Base-by-base conservation (phyloP, 2,329 filamentous ascomycete species). In the Triangularia verruculosa region DNA sequence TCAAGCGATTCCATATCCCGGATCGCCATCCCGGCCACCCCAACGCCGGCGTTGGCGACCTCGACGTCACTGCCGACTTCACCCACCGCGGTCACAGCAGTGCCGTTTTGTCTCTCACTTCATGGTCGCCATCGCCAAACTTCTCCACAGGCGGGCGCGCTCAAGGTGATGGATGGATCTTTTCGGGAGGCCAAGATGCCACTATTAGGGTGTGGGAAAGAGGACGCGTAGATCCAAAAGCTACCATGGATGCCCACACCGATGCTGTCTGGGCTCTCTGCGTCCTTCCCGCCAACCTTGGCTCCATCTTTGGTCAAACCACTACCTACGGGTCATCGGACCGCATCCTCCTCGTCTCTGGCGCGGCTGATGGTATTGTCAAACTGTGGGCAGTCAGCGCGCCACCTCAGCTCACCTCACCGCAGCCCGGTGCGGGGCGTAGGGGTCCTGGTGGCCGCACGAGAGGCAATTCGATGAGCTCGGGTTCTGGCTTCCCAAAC, bases 231-330 rank as follows among this genome's bases (percentile, higher is more conserved):
- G 95, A 98, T 74, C 93, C 95, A 7, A 98, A 98, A 77, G 93
- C 93, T 1, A 97, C 93, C 0, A 82, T 99, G 3, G 92, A 97
- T 69, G 94, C 93, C 0, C 95, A 98, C 73, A 96, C 90, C 0
- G 95, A 99, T 80, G 92, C 93, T 3, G 92, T 99, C 4, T 99
- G 95, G 95, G 89, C 93, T 2, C 85, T 99, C 2, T 97, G 93
- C 72, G 92, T 98, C 13, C 84, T 99, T 2, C 95, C 95, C 3
- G 88, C 91, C 2, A 94, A 91, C 0, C 83, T 92, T 17, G 91
- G 89, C 2, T 82, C 89, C 27, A 84, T 97, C 1, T 96, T 97
- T 72, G 93, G 93, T 15, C 87, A 86, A 61, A 85, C 85, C 65
- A 90, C 82, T 72, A 84, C 87, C 52, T 91, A 91, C 72, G 94